A percentile compares a stretch with the other conserved stretches of the same genome.
Evolutionary conservation across 2,329 filamentous ascomycete genomes (phyloP).

Genomic region (Fusarium sarcochroum): DNA sequence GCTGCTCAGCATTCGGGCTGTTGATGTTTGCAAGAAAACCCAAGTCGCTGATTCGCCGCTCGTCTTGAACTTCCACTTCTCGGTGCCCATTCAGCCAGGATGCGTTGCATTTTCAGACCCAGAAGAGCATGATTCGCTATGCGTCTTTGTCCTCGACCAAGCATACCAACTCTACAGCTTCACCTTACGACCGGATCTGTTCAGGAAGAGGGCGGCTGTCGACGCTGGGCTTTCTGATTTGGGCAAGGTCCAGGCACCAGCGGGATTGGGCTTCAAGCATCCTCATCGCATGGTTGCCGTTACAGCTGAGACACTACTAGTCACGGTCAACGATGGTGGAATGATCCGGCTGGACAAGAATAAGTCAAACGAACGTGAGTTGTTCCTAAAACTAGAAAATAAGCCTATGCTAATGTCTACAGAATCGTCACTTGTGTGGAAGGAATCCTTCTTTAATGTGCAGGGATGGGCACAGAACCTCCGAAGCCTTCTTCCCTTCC

Average conservation of each 20-base stretch:
- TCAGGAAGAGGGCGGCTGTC: conserved; percentile 76
- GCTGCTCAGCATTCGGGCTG: conserved; percentile 84
- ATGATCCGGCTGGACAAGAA: conserved; percentile 78
- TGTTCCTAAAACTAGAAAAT: neutral
- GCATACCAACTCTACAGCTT: conserved; percentile 87
- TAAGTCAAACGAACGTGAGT: conserved; percentile 62
- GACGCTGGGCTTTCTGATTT: conserved; percentile 82
- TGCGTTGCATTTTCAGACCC: conserved; percentile 89
- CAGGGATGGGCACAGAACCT: conserved; percentile 79
- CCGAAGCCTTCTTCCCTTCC: conserved; percentile 76
- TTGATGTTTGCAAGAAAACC: conserved; percentile 81
- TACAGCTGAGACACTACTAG: conserved; percentile 79
- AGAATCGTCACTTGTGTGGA: conserved; percentile 66
- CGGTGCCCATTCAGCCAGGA: conserved; percentile 77
- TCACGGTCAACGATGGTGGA: conserved; percentile 85
- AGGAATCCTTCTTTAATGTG: conserved; percentile 80
- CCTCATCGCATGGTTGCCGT: conserved; percentile 86
- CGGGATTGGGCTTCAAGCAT: conserved; percentile 81
- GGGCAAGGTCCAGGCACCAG: conserved; percentile 80
- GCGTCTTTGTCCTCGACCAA: conserved; percentile 83
- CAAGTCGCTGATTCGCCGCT: conserved; percentile 78
- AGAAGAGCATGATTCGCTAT: conserved; percentile 81
- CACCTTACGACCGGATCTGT: conserved; percentile 85
- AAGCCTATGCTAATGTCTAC: conserved; percentile 10
- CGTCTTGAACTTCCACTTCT: conserved; percentile 83